Evolutionary conservation across 1,284 basidiomycete genomes (phyloP).

Genomic region (Rhizopogon parksii): DNA sequence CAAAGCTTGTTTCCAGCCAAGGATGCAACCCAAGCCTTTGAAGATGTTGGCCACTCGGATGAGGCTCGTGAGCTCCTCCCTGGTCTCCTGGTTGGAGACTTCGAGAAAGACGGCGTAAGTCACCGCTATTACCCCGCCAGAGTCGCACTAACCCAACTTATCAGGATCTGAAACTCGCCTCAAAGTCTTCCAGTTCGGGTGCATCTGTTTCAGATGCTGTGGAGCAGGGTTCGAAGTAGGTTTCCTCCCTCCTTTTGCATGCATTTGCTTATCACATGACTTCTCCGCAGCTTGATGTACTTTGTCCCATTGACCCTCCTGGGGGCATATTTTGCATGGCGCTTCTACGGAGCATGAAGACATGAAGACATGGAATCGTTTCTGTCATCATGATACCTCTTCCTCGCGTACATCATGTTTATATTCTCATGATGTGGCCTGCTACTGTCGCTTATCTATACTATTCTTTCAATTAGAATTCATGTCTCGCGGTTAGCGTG

Average conservation of each 20-base stretch:
- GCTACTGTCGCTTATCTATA: slow-evolving; percentile 13
- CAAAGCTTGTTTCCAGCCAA: slow-evolving; percentile 45
- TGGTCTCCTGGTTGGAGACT: slow-evolving; percentile 71
- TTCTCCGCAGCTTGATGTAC: slow-evolving; percentile 57
- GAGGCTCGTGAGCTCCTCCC: slow-evolving; percentile 89
- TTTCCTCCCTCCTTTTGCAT: slow-evolving; percentile 8
- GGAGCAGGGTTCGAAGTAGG: slow-evolving; percentile 67
- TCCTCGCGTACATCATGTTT: background rate
- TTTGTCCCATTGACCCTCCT: slow-evolving; percentile 69
- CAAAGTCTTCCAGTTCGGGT: slow-evolving; percentile 38
- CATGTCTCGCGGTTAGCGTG: background rate
- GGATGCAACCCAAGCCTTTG: slow-evolving; percentile 97
- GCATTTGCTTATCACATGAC: slow-evolving; percentile 4
- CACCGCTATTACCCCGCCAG: background rate
- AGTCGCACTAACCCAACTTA: background rate
- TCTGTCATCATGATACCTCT: background rate
- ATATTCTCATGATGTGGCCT: slow-evolving; percentile 8
- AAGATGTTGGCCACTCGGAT: slow-evolving; percentile 99
- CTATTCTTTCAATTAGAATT: slow-evolving; percentile 11
- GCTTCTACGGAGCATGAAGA: slow-evolving; percentile 54
- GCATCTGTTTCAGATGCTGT: slow-evolving; percentile 38
- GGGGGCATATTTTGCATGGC: slow-evolving; percentile 77
- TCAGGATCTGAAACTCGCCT: slow-evolving; percentile 43
- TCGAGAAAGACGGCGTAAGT: slow-evolving; percentile 65
- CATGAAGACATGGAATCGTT: slow-evolving; percentile 23